Evolutionary conservation across 2,329 filamentous ascomycete species (phyloP).

Genomic region (Reticulascus tulasneorum): DNA sequence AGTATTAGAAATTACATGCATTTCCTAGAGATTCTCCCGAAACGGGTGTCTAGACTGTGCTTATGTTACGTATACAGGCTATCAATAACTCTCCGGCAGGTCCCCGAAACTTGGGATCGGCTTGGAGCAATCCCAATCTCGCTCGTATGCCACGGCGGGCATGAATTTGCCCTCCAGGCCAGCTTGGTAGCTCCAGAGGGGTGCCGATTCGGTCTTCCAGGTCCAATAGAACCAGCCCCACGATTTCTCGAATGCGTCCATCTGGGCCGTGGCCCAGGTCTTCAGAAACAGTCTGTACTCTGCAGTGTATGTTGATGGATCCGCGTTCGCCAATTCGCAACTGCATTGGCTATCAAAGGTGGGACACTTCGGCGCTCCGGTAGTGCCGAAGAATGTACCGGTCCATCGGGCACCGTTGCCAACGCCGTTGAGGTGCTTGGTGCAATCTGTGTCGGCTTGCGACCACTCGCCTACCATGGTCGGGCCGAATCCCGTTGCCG

Average conservation of each 20-base stretch:
- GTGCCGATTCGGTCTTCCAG: slow-evolving; percentile 69
- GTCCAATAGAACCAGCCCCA: slow-evolving; percentile 86
- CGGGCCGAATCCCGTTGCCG: slow-evolving; percentile 66
- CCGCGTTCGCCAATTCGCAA: slow-evolving; percentile 61
- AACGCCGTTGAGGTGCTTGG: slow-evolving; percentile 63
- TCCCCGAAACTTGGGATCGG: slow-evolving; percentile 24
- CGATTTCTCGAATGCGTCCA: slow-evolving; percentile 67
- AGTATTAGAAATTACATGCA: too few relatives aligned
- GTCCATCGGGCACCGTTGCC: slow-evolving; percentile 68
- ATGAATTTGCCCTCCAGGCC: slow-evolving; percentile 58
- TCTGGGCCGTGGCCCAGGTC: slow-evolving; percentile 71
- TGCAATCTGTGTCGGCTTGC: slow-evolving; percentile 68
- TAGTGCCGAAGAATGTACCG: slow-evolving; percentile 59
- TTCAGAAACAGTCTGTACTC: slow-evolving; percentile 65
- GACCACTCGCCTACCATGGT: slow-evolving; percentile 76
- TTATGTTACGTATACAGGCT: too few relatives aligned
- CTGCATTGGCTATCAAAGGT: slow-evolving; percentile 46
- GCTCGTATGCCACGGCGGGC: slow-evolving; percentile 53
- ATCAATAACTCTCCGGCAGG: slow-evolving; percentile 20
- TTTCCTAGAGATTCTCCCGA: too few relatives aligned
- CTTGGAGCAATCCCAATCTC: slow-evolving; percentile 43
- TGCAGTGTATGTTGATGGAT: slow-evolving; percentile 50
- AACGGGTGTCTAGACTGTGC: too few relatives aligned
- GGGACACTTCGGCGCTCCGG: slow-evolving; percentile 59
- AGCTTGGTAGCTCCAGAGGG: slow-evolving; percentile 69